Conservation (phyloP, 345 rosid species). For the Diplotaxis tenuifolia region DNA sequence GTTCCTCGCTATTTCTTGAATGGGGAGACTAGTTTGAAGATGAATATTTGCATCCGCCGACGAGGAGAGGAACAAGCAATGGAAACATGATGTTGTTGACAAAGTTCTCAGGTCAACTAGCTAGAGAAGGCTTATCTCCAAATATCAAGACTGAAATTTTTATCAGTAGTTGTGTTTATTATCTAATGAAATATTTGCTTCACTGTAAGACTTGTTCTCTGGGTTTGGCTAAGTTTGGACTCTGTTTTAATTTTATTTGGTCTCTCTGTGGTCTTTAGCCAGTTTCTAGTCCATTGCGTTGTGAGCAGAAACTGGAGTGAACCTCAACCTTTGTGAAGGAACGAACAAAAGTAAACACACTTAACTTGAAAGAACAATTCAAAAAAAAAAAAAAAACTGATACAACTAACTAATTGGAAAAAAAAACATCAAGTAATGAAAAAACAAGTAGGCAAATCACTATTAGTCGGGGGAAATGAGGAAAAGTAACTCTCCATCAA, state of each 20-base stretch:
- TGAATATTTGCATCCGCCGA: not conserved
- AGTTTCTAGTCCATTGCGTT: not conserved
- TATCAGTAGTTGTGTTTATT: not conserved
- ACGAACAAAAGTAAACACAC: not conserved
- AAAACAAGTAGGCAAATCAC: not conserved
- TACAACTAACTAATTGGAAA: not conserved
- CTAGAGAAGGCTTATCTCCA: not conserved
- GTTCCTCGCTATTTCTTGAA: not conserved
- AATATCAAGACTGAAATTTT: not conserved
- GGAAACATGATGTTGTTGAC: not conserved
- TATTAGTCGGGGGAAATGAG: not conserved
- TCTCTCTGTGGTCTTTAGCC: not conserved
- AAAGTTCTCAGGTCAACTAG: not conserved
- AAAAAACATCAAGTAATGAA: slow-evolving; percentile 1
- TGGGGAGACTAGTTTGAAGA: not conserved
- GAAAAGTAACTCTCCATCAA: not conserved
- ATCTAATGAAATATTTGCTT: not conserved
- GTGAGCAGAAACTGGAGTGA: not conserved
- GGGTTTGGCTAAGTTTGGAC: not conserved
- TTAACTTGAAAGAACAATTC: not conserved
- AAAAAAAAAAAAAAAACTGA: not conserved
- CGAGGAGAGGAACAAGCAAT: not conserved
- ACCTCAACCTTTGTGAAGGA: not conserved
- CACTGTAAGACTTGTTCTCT: not conserved
- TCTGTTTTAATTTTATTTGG: not conserved